Evolutionary conservation across 257 asterid species (phyloP), one percentile per base, ranked within the genome.

Genomic region (Coffea eugenioides): DNA sequence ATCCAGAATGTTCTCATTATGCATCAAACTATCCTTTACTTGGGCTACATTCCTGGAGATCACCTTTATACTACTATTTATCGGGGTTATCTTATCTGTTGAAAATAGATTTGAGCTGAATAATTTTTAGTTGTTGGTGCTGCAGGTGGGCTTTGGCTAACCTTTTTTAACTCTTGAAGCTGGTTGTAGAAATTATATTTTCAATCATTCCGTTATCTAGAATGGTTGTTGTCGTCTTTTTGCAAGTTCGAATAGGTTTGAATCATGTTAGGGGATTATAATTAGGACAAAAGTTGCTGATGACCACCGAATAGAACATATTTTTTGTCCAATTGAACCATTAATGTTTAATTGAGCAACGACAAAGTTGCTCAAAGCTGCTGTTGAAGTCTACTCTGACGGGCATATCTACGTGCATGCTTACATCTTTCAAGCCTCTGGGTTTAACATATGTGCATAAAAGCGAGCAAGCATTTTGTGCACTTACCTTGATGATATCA

Each of bases 401-500:
- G 2, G 45, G 21, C 39, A 46, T 15, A 34, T 27, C 8, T 51
- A 27, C 39, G 20, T 27, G 39, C 36, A 43, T 57, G 41, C 59
- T n/a, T 57, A 57, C 18, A 25, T 49, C 20, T 48, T 9, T 62
- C 2, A 23, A 8, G 52, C 3, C 23, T 51, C 49, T 31, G 77
- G 7, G 16, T 27, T 74, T 45, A 56, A 20, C 67, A 34, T 34
- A 74, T 62, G 27, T 27, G 13, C 64, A 31, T 51, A 43, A 79
- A n/a, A 79, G n/a, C 49, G 61, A 73, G 75, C 23, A 67, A 67
- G 49, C 73, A 46, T 25, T 62, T 45, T 43, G 14, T 43, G 27
- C 23, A 2, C 9, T 67, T 51, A 16, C 71, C 36, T 65, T 45
- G 61, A 48, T 31, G 48, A 49, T n/a, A 16, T 56, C 43, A 48